phyloP scores from a whole-genome alignment of 441 rosid species.

The Macaranga tanarius region DNA sequence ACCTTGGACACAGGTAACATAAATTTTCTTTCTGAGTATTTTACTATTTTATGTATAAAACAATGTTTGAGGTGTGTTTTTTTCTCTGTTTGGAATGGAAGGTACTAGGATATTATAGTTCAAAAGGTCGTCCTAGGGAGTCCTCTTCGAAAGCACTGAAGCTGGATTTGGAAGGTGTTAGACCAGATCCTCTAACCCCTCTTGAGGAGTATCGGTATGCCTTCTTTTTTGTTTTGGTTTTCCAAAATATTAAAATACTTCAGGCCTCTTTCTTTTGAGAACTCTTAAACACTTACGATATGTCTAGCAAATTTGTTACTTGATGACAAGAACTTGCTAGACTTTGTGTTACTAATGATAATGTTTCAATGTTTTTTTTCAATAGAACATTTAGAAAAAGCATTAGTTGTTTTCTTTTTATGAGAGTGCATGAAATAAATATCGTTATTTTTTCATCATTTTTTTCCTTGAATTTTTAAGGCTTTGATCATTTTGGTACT shows the following conservation, averaged over 20 bases:
- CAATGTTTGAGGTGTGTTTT: constrained; percentile 23
- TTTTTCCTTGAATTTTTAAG: background rate
- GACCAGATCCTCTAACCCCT: constrained; percentile 86
- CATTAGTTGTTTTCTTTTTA: background rate
- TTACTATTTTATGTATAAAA: constrained; percentile 12
- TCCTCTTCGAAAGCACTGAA: constrained; percentile 81
- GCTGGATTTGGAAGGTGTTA: constrained; percentile 83
- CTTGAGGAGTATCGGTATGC: constrained; percentile 94
- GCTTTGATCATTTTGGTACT: constrained; percentile 3
- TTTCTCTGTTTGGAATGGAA: constrained; percentile 35
- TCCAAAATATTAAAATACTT: background rate
- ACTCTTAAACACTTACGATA: background rate
- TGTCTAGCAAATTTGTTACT: background rate
- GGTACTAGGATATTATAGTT: constrained; percentile 78
- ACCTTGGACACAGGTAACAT: constrained; percentile 81
- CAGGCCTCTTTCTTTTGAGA: background rate
- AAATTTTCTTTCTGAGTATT: constrained; percentile 6
- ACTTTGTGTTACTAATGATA: background rate
- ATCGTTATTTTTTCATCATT: background rate
- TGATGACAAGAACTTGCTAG: background rate
- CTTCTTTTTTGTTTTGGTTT: constrained; percentile 19
- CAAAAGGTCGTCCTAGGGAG: constrained; percentile 91
- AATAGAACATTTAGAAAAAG: background rate
- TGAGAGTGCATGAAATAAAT: constrained; percentile 5
- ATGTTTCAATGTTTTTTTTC: background rate